phyloP scores from a whole-genome alignment of 2,329 filamentous ascomycete genomes.

The Periconia digitata region DNA sequence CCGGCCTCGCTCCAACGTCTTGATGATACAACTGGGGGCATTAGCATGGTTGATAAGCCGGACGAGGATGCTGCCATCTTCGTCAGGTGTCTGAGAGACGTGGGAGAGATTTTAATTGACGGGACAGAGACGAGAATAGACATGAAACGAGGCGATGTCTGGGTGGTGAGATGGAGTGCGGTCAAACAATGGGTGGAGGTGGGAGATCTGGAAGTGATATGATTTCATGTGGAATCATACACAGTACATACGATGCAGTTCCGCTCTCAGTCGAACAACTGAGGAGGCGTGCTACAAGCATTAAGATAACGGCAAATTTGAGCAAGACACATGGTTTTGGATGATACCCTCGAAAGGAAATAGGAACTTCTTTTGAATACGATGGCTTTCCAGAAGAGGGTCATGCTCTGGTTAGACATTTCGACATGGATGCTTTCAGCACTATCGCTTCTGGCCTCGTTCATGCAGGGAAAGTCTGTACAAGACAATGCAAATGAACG shows the following conservation, averaged over 20 bases:
- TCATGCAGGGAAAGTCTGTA: too few relatives aligned
- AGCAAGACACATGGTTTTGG: too few relatives aligned
- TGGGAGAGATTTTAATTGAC: slow-evolving; percentile 56
- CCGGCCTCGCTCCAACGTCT: slow-evolving; percentile 77
- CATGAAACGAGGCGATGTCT: slow-evolving; percentile 54
- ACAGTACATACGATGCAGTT: background rate
- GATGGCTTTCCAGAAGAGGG: too few relatives aligned
- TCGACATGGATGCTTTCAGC: too few relatives aligned
- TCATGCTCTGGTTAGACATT: too few relatives aligned
- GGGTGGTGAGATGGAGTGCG: slow-evolving; percentile 61
- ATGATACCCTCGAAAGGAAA: too few relatives aligned
- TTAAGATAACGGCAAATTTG: background rate
- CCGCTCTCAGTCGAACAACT: background rate
- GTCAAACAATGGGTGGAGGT: slow-evolving; percentile 67
- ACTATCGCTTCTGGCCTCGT: too few relatives aligned
- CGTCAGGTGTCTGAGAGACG: slow-evolving; percentile 68
- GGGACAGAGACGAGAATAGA: slow-evolving; percentile 60
- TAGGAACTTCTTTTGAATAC: too few relatives aligned
- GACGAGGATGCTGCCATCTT: slow-evolving; percentile 86
- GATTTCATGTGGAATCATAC: slow-evolving; percentile 15
- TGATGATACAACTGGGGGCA: slow-evolving; percentile 86
- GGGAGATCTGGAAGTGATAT: slow-evolving; percentile 70
- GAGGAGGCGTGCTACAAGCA: background rate
- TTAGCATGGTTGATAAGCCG: slow-evolving; percentile 88
- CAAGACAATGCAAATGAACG: too few relatives aligned